Conservation (phyloP, 192 early-diverging fungal genomes). For the Linnemannia hyalina region DNA sequence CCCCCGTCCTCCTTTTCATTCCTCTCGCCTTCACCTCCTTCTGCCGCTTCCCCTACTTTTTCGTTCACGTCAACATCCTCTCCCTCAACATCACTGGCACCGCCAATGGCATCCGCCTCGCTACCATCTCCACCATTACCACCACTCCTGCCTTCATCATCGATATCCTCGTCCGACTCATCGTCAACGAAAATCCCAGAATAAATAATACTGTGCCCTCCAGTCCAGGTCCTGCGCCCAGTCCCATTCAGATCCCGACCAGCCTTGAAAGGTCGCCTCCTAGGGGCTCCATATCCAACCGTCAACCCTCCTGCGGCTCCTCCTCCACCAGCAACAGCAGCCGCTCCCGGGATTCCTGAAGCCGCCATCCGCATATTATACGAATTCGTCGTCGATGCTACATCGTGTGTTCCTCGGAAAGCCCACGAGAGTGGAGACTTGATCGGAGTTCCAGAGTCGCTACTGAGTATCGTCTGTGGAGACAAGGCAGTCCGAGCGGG, state of each 20-base stretch:
- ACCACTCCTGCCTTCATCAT: not conserved
- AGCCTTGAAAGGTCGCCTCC: constrained; percentile 22
- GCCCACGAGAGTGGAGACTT: constrained; percentile 41
- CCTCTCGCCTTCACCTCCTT: not conserved
- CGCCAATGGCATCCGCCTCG: not conserved
- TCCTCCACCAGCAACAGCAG: constrained; percentile 14
- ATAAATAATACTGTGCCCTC: constrained; percentile 55
- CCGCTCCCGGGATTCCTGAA: constrained; percentile 4
- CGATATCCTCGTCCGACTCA: constrained; percentile 33
- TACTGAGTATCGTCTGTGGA: constrained; percentile 11
- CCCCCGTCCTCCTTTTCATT: not conserved
- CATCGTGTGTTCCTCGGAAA: constrained; percentile 21
- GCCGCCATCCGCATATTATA: constrained; percentile 33
- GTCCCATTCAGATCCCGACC: constrained; percentile 33
- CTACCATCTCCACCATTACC: not conserved
- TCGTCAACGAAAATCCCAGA: constrained; percentile 53
- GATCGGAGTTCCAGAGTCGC: not conserved
- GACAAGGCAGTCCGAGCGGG: constrained; percentile 26
- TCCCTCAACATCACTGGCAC: not conserved
- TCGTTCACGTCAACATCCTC: not conserved
- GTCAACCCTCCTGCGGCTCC: constrained; percentile 18
- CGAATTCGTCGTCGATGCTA: constrained; percentile 4
- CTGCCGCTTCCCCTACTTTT: not conserved
- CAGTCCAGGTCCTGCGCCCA: constrained; percentile 48
- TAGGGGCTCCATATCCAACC: constrained; percentile 22